Conservation (phyloP, 2,329 filamentous ascomycete genomes). For the Pseudocercospora cruenta region DNA sequence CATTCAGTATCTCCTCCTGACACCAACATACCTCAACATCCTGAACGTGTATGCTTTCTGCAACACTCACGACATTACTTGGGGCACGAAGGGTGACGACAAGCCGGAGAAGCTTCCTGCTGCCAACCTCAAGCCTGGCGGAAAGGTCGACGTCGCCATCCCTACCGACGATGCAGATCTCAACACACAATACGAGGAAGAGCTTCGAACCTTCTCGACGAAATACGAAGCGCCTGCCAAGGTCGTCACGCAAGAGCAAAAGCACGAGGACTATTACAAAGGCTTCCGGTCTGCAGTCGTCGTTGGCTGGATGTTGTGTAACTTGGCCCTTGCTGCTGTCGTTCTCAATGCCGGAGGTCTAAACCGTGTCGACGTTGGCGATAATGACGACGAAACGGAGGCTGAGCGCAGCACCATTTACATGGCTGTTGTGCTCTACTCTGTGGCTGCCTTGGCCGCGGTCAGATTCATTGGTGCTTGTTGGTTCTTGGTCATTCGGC, state of each 20-base stretch:
- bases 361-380: conserved; percentile 34
- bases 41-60: conserved; percentile 99
- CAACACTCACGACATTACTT: conserved; percentile 96
- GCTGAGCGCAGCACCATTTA: conserved; percentile 73
- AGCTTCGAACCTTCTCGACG: conserved; percentile 71
- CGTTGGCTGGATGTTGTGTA: conserved; percentile 93
- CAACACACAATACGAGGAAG: conserved; percentile 90
- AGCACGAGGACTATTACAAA: conserved; percentile 97
- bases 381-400: conserved; percentile 50
- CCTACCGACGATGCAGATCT: conserved; percentile 91
- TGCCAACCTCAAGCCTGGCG: conserved; percentile 87
- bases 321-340: conserved; percentile 83
- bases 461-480: conserved; percentile 87
- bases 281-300: conserved; percentile 92
- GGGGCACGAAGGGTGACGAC: conserved; percentile 98
- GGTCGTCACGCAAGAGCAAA: conserved; percentile 65
- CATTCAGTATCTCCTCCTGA: conserved; percentile 90
- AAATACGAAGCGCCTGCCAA: conserved; percentile 77
- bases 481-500: conserved; percentile 88
- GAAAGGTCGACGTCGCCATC: conserved; percentile 87
- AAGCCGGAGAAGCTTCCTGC: conserved; percentile 88
- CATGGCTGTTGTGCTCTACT: conserved; percentile 85
- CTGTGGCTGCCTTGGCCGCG: conserved; percentile 77
- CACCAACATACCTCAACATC: conserved; percentile 96
- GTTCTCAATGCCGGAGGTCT: conserved; percentile 65